Percentiles rank a stretch among this genome's conserved stretches.
phyloP scores from a whole-genome alignment of 345 rosid genomes.

The Mercurialis annua region DNA sequence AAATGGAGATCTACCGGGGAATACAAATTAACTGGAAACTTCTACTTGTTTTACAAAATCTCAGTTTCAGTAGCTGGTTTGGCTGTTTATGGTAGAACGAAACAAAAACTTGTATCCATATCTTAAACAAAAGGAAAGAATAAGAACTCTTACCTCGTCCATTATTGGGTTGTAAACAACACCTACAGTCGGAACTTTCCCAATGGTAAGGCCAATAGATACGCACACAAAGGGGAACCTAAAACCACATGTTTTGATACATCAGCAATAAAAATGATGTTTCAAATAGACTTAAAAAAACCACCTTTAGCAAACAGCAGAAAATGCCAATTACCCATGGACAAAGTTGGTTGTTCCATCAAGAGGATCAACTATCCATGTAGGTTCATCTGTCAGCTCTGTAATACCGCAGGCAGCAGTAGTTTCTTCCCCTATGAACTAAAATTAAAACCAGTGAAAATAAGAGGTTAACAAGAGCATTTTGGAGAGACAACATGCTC shows the following conservation, averaged over 20 bases:
- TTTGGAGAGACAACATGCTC: slow-evolving; percentile 3
- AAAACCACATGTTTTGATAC: slow-evolving; percentile 15
- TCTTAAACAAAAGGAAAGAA: not conserved
- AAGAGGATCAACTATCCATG: slow-evolving; percentile 99
- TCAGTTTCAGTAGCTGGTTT: no score
- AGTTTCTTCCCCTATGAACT: slow-evolving; percentile 98
- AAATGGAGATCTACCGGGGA: not conserved
- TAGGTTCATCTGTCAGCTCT: slow-evolving; percentile 86
- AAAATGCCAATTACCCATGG: slow-evolving; percentile 58
- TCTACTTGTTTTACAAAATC: not conserved
- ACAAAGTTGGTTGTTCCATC: slow-evolving; percentile 98
- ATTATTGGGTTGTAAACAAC: slow-evolving; percentile 92
- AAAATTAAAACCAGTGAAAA: slow-evolving; percentile 11
- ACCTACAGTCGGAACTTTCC: slow-evolving; percentile 76
- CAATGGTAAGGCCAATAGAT: slow-evolving; percentile 90
- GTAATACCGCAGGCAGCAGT: slow-evolving; percentile 76
- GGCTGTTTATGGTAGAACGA: no score
- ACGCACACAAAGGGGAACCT: slow-evolving; percentile 91
- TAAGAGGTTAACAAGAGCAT: not conserved
- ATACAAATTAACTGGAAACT: not conserved
- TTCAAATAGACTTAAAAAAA: slow-evolving; percentile 10
- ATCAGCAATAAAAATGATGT: slow-evolving; percentile 3
- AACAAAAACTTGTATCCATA: slow-evolving; percentile 1
- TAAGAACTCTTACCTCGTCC: slow-evolving; percentile 62
- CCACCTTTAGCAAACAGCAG: slow-evolving; percentile 5